phyloP scores from a whole-genome alignment of 2,329 filamentous ascomycete genomes.

The Daldinia eschscholtzii region DNA sequence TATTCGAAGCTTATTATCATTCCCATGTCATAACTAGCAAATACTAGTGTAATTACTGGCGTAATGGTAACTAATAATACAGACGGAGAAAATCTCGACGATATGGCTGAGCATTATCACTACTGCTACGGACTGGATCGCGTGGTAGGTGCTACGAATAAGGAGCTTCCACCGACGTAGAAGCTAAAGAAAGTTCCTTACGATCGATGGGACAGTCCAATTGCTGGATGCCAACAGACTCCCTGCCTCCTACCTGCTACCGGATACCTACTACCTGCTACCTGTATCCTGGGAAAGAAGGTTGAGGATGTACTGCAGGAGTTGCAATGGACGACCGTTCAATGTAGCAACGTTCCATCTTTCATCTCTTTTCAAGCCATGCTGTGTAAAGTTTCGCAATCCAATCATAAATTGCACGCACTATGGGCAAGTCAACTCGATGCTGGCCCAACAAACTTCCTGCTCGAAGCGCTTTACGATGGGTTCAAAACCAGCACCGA shows the following conservation, averaged over 20 bases:
- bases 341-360: conserved; percentile 6
- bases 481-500: conserved; percentile 50
- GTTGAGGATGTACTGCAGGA: not conserved
- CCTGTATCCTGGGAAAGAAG: not conserved
- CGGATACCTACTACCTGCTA: not conserved
- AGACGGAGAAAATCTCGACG: not conserved
- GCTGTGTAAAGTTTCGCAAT: conserved; percentile 4
- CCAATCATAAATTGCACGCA: not conserved
- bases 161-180: not conserved
- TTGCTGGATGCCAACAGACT: not conserved
- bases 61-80: conserved; percentile 1
- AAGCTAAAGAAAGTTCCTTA: not conserved
- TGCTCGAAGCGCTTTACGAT: conserved; percentile 13
- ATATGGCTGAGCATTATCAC: not conserved
- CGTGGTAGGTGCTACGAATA: not conserved
- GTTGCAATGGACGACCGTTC: conserved; percentile 10
- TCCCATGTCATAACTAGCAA: not conserved
- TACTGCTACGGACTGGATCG: not conserved
- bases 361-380: conserved; percentile 5
- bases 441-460: not conserved
- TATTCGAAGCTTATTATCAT: not conserved
- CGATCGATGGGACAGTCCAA: not conserved
- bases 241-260: not conserved
- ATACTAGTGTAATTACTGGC: conserved; percentile 5
- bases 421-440: not conserved